These are phyloP conservation scores for Coriaria nepalensis DNA, from an alignment of 306 rosid genomes.

Conservation along the genomic window DNA sequence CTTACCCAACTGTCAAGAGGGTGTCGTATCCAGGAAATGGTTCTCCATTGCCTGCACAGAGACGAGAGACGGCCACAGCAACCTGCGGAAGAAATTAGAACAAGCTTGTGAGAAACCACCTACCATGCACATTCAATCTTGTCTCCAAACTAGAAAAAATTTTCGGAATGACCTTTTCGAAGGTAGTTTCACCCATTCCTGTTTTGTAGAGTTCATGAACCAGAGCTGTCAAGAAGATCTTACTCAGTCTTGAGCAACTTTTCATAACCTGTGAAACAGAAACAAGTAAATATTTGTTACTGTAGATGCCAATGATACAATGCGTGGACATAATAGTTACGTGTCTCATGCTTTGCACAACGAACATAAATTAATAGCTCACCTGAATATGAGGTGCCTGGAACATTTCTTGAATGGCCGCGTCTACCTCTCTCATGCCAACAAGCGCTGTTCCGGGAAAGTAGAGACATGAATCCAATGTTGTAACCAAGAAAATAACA, in stretches of 20 bases:
- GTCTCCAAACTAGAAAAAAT: neutral
- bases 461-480: neutral
- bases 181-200: constrained; percentile 91
- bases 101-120: neutral
- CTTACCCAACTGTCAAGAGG: constrained; percentile 87
- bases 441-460: constrained; percentile 49
- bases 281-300: neutral
- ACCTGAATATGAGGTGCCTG: constrained; percentile 98
- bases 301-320: too few relatives aligned
- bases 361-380: too few relatives aligned
- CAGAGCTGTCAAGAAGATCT: constrained; percentile 83
- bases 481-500: neutral
- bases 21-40: constrained; percentile 71
- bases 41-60: constrained; percentile 74
- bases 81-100: constrained; percentile 40
- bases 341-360: too few relatives aligned
- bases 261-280: constrained; percentile 64
- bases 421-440: constrained; percentile 64
- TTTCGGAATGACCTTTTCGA: constrained; percentile 56
- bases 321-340: too few relatives aligned
- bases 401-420: constrained; percentile 95
- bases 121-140: too few relatives aligned
- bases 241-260: constrained; percentile 53
- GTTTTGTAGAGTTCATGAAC: constrained; percentile 81
- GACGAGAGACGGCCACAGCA: constrained; percentile 47